A percentile compares a stretch with the other conserved stretches of the same genome.
Evolutionary conservation across 768 basidiomycete genomes (phyloP).

Genomic region (Phallus indusiatus): DNA sequence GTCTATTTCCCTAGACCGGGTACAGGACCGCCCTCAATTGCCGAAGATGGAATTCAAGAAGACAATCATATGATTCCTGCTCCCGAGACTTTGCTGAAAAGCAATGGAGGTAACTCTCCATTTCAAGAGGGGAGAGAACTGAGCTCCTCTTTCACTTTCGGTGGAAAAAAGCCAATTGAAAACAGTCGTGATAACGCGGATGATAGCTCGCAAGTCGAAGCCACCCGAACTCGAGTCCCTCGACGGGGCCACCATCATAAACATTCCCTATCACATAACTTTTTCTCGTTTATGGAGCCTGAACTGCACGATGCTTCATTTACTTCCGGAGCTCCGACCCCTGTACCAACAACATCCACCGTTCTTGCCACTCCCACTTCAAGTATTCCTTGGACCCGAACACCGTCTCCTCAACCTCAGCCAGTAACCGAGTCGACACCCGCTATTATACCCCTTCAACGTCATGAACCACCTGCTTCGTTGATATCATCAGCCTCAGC

Average conservation of each 20-base stretch:
- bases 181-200: constrained; percentile 18
- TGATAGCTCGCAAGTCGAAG: constrained; percentile 18
- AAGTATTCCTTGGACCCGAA: constrained; percentile 45
- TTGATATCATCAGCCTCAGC: constrained; percentile 13
- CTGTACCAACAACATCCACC: constrained; percentile 28
- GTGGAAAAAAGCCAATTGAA: constrained; percentile 33
- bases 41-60: constrained; percentile 58
- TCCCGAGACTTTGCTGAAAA: constrained; percentile 27
- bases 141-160: constrained; percentile 57
- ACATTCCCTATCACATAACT: constrained; percentile 89
- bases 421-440: too few relatives aligned
- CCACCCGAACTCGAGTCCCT: constrained; percentile 20
- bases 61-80: constrained; percentile 28
- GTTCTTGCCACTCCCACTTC: constrained; percentile 41
- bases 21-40: constrained; percentile 44
- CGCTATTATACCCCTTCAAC: too few relatives aligned
- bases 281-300: constrained; percentile 92
- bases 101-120: constrained; percentile 11
- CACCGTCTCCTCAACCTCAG: constrained; percentile 30
- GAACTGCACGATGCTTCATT: constrained; percentile 21
- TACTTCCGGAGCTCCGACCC: constrained; percentile 6
- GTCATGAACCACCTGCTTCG: too few relatives aligned
- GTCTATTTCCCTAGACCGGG: constrained; percentile 86
- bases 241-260: constrained; percentile 83
- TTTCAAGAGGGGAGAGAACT: constrained; percentile 27